Evolutionary conservation across 345 rosid species (phyloP), one percentile per base, ranked within the genome.

Genomic region (Excoecaria agallocha): DNA sequence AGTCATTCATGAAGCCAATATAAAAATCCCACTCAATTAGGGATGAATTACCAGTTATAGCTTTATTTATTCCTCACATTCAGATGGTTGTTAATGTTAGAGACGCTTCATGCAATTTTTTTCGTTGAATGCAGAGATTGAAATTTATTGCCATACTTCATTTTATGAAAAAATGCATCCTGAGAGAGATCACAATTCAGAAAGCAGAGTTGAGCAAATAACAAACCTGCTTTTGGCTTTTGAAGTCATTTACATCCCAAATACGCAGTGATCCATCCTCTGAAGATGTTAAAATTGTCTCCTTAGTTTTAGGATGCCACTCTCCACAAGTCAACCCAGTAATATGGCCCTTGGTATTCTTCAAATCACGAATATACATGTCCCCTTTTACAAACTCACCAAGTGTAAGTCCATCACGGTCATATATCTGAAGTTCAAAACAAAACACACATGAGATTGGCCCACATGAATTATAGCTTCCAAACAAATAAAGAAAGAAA

Each of bases 321-420:
- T 95, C 94, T 64, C 99, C 98, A 77, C 90, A 86, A 76, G 99
- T 95, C 85, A 95, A 84, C 46, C 99, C 99, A 49, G 93, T 73
- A 43, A 95, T 90, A 71, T 95, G 99, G 11, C 99, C 99, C 80
- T 95, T 93, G 0, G 99, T 95, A 82, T 93, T 93, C 87, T 95
- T 95, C 61, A 95, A 84, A 86, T 95, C 98, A 67, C 97, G 96
- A 69, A 95, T 93, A 41, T 95, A 93, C 99, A 95, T 95, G 81
- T 95, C 99, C 56, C 99, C 99, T 68, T 95, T 95, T n/a, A 93
- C 79, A 77, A 91, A 95, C 86, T 95, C 99, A 17, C 98, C 99
- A 54, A 95, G 82, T 8, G 92, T 89, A 77, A 95, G 94, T 35
- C 99, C 99, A 81, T 93, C 99, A 11, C 99, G 94, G 77, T 95